Percentiles rank a stretch among this genome's conserved stretches.
These are phyloP conservation scores for Balansia obtecta DNA, from an alignment of 2,329 filamentous ascomycete genomes.

Conservation along the genomic window DNA sequence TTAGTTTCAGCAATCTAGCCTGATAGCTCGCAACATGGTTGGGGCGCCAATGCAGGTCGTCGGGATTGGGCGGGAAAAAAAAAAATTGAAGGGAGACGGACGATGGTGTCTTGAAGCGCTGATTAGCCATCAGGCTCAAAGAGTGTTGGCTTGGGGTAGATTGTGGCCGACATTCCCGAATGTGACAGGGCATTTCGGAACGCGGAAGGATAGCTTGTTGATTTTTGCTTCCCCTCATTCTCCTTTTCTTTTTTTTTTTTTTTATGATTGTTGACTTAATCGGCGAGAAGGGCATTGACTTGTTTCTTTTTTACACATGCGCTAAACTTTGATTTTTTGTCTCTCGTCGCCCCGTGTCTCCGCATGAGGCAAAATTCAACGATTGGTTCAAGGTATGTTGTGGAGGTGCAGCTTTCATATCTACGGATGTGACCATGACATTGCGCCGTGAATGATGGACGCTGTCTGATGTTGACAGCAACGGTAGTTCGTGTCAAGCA, in stretches of 20 bases:
- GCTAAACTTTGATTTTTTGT: background rate
- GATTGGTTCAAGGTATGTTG: conserved; percentile 1
- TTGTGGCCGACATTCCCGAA: background rate
- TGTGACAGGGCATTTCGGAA: background rate
- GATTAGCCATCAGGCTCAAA: background rate
- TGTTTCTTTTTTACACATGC: too few relatives aligned
- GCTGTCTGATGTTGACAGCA: background rate
- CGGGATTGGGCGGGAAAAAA: background rate
- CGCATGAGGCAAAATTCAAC: background rate
- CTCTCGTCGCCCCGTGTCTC: background rate
- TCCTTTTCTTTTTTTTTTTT: too few relatives aligned
- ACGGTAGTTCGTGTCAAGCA: background rate
- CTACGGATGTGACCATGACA: background rate
- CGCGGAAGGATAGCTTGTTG: too few relatives aligned
- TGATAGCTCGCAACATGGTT: background rate
- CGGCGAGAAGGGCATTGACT: too few relatives aligned
- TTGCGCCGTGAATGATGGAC: background rate
- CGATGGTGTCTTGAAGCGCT: background rate
- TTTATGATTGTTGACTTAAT: background rate
- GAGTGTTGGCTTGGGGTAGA: too few relatives aligned
- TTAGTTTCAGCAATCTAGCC: background rate
- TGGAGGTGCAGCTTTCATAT: too few relatives aligned
- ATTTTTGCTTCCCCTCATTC: too few relatives aligned
- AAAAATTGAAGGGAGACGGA: too few relatives aligned
- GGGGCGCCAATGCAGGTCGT: background rate